These are phyloP conservation scores for Xylaria sp. DNA, from an alignment of 2,329 filamentous ascomycete genomes.

Conservation along the genomic window DNA sequence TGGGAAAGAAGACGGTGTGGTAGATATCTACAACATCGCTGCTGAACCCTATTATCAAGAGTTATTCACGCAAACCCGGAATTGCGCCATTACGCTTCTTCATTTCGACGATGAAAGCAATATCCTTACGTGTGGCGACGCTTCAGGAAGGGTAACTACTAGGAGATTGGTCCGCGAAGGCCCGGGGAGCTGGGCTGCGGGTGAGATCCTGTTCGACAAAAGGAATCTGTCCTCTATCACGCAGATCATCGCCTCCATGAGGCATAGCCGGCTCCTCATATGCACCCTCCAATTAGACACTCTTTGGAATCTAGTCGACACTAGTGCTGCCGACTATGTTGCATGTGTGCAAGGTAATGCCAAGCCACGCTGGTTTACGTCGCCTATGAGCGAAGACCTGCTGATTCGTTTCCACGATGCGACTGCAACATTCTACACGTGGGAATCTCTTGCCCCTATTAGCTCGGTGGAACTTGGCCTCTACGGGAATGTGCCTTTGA, in stretches of 20 bases:
- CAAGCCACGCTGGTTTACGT: background rate
- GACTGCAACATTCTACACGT: background rate
- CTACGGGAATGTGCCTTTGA: background rate
- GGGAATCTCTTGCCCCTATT: background rate
- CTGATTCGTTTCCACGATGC: background rate
- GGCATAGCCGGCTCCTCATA: constrained; percentile 4
- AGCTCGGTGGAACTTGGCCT: background rate
- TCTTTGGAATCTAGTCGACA: background rate
- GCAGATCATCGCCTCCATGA: background rate
- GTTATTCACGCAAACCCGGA: constrained; percentile 23
- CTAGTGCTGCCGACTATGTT: background rate
- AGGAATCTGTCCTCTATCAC: background rate
- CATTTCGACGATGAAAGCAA: constrained; percentile 26
- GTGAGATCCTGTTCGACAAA: constrained; percentile 2
- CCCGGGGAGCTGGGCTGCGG: background rate
- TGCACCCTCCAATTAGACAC: background rate
- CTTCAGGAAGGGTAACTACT: constrained; percentile 7
- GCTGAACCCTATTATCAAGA: constrained; percentile 17
- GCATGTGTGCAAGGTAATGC: background rate
- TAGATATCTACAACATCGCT: constrained; percentile 29
- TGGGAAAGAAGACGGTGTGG: constrained; percentile 31
- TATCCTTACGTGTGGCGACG: constrained; percentile 27
- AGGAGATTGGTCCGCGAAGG: background rate
- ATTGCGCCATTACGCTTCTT: constrained; percentile 18
- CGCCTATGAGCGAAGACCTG: background rate